Evolutionary conservation across 169 alveolate genomes (phyloP).

Genomic region (Plasmodium vinckei): DNA sequence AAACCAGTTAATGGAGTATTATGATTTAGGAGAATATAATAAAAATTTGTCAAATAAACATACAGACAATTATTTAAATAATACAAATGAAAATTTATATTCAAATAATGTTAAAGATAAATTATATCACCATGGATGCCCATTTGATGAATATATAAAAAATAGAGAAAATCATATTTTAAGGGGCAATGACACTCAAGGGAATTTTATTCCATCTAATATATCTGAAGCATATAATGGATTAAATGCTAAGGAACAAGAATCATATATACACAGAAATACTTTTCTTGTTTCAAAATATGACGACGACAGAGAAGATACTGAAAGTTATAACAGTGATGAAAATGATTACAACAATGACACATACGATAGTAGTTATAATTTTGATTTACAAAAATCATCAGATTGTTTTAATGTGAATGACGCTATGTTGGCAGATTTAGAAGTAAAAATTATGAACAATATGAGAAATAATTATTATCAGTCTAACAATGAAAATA

Average conservation of each 20-base stretch:
- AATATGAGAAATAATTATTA: conserved; percentile 63
- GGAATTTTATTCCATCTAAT: background rate
- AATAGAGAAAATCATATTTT: conserved; percentile 39
- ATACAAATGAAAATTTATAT: conserved; percentile 7
- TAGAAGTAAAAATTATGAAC: conserved; percentile 50
- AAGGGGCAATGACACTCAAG: conserved; percentile 23
- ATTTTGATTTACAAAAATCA: conserved; percentile 6
- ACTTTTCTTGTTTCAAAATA: conserved; percentile 11
- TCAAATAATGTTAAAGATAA: conserved; percentile 15
- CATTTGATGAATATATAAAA: conserved; percentile 1
- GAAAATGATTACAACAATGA: background rate
- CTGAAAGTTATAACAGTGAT: background rate
- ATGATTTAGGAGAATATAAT: background rate
- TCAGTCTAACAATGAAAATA: conserved; percentile 8
- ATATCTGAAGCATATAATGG: conserved; percentile 1
- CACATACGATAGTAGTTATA: background rate
- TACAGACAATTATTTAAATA: background rate
- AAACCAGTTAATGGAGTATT: conserved; percentile 14
- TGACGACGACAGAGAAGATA: background rate
- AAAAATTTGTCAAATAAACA: background rate
- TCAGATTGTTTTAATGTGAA: conserved; percentile 16
- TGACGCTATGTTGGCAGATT: conserved; percentile 44
- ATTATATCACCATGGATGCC: conserved; percentile 10
- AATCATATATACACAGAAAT: conserved; percentile 2
- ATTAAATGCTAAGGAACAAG: background rate